Conservation (phyloP, 2,329 filamentous ascomycete genomes). For the Truncatella angustata region DNA sequence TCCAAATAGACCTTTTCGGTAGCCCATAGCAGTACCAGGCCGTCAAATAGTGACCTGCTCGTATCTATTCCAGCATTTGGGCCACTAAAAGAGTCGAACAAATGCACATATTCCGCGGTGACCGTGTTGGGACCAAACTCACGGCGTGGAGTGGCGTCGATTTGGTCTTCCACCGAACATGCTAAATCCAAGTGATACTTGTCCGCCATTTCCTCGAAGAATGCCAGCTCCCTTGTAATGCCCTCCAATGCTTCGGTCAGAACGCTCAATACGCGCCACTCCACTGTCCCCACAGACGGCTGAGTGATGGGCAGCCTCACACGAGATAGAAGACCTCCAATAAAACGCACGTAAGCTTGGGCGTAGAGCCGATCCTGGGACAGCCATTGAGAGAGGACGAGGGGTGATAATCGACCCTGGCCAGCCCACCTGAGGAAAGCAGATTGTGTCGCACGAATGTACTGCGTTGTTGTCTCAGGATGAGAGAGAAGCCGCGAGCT, state of each 20-base stretch:
- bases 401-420: slow-evolving; percentile 21
- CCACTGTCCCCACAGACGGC: slow-evolving; percentile 14
- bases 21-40: slow-evolving; percentile 73
- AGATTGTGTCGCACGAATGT: slow-evolving; percentile 24
- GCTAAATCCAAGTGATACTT: slow-evolving; percentile 25
- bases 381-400: slow-evolving; percentile 26
- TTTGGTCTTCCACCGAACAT: too few species aligned
- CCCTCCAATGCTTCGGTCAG: slow-evolving; percentile 24
- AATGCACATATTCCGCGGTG: slow-evolving; percentile 24
- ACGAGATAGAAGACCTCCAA: slow-evolving; percentile 27
- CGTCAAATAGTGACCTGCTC: slow-evolving; percentile 51
- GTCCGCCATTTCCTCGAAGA: slow-evolving; percentile 26
- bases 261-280: slow-evolving; percentile 25
- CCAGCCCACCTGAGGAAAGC: slow-evolving; percentile 26
- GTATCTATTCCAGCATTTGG: slow-evolving; percentile 7
- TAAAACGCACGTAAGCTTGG: slow-evolving; percentile 29
- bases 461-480: slow-evolving; percentile 19
- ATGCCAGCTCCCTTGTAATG: slow-evolving; percentile 25
- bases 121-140: slow-evolving; percentile 21
- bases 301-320: slow-evolving; percentile 19
- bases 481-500: slow-evolving; percentile 17
- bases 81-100: slow-evolving; percentile 29
- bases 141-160: slow-evolving; percentile 14
- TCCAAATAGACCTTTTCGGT: slow-evolving; percentile 66
- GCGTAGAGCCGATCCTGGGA: slow-evolving; percentile 31